Evolutionary conservation across 768 basidiomycete genomes (phyloP).

Genomic region (Lentinula detonsa): DNA sequence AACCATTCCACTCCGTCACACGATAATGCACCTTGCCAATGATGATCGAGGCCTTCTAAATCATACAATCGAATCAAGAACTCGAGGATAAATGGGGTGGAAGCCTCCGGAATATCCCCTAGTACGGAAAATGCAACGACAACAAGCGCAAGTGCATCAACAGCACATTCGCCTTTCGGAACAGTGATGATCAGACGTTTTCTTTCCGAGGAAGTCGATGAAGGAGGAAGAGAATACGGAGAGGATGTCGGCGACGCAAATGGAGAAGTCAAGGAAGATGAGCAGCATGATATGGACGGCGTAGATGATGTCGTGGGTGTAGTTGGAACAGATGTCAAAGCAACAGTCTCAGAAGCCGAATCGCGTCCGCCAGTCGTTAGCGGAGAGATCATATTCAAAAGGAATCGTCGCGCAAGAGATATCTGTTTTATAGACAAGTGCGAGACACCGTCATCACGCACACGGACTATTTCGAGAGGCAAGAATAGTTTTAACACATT

Average conservation of each 20-base stretch:
- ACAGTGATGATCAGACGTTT: background rate
- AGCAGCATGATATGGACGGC: background rate
- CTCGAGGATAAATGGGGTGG: background rate
- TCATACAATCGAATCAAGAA: background rate
- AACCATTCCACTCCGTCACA: conserved; percentile 3
- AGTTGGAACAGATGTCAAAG: background rate
- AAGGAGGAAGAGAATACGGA: background rate
- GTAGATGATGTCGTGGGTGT: background rate
- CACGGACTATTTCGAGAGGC: background rate
- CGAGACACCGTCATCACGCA: background rate
- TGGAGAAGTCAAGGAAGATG: background rate
- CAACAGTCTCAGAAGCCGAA: background rate
- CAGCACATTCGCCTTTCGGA: background rate
- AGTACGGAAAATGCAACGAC: background rate
- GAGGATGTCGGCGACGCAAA: background rate
- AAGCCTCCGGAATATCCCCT: background rate
- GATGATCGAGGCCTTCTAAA: background rate
- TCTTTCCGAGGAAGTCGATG: background rate
- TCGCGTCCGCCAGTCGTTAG: background rate
- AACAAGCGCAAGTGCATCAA: background rate
- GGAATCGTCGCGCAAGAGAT: background rate
- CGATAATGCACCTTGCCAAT: background rate
- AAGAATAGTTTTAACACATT: background rate
- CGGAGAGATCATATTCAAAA: background rate
- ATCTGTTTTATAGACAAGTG: background rate